These are phyloP conservation scores for Candida wancherniae DNA, from an alignment of 805 yeast genomes.

Conservation along the genomic window DNA sequence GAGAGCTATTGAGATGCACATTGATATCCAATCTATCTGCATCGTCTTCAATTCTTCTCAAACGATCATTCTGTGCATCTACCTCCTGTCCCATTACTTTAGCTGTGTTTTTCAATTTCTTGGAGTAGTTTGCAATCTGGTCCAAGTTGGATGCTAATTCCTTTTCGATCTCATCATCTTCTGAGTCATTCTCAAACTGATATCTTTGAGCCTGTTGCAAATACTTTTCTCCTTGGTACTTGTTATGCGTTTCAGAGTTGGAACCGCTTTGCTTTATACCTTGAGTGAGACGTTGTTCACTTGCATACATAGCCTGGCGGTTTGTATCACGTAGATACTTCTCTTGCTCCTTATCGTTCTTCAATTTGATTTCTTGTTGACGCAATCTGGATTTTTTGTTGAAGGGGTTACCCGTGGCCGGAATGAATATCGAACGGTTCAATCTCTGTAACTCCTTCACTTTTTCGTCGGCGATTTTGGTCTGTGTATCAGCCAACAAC, in stretches of 20 bases:
- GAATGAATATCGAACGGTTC: slow-evolving; percentile 77
- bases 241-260: slow-evolving; percentile 33
- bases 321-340: slow-evolving; percentile 59
- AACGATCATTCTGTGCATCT: slow-evolving; percentile 67
- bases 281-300: slow-evolving; percentile 64
- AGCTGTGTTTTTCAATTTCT: slow-evolving; percentile 70
- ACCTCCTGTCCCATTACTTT: slow-evolving; percentile 70
- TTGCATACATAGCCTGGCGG: slow-evolving; percentile 52
- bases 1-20: slow-evolving; percentile 70
- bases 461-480: slow-evolving; percentile 74
- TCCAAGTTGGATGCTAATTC: slow-evolving; percentile 82
- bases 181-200: slow-evolving; percentile 84
- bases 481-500: slow-evolving; percentile 75
- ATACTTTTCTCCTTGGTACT: slow-evolving; percentile 49
- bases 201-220: slow-evolving; percentile 61
- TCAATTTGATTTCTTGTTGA: slow-evolving; percentile 67
- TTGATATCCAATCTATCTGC: slow-evolving; percentile 82
- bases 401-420: slow-evolving; percentile 80
- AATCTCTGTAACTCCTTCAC: slow-evolving; percentile 74
- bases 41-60: slow-evolving; percentile 73
- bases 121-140: slow-evolving; percentile 64
- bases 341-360: slow-evolving; percentile 56
- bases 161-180: slow-evolving; percentile 88
- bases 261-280: slow-evolving; percentile 48
- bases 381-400: slow-evolving; percentile 71